These are phyloP conservation scores for Camelina neglecta DNA, from an alignment of 345 rosid genomes.

Conservation along the genomic window DNA sequence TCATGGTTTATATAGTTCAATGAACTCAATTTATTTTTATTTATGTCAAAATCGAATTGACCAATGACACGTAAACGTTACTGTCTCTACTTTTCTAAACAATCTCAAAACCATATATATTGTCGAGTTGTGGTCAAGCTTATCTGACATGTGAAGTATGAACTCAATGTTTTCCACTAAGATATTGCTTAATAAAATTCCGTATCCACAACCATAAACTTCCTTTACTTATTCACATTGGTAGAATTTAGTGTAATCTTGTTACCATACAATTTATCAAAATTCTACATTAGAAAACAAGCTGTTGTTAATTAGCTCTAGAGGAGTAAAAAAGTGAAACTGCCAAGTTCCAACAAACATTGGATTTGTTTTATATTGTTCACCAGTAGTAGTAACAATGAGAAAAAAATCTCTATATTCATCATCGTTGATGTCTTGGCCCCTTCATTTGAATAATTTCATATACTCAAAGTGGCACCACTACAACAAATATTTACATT, in stretches of 20 bases:
- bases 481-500: too few relatives aligned
- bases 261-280: neutral
- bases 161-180: neutral
- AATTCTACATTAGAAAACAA: neutral
- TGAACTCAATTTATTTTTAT: too few relatives aligned
- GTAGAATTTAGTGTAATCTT: conserved; percentile 3
- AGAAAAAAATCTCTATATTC: too few relatives aligned
- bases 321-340: neutral
- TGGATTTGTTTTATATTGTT: too few relatives aligned
- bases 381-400: too few relatives aligned
- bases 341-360: neutral
- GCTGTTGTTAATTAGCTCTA: neutral
- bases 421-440: too few relatives aligned
- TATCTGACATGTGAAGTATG: neutral
- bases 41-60: too few relatives aligned
- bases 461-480: too few relatives aligned
- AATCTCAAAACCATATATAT: neutral
- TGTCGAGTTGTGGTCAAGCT: neutral
- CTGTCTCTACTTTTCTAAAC: conserved; percentile 57
- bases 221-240: neutral
- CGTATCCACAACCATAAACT: neutral
- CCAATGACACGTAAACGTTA: too few relatives aligned
- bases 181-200: neutral
- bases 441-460: too few relatives aligned
- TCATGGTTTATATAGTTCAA: too few relatives aligned